Percentiles rank a stretch among this genome's conserved stretches.
These are phyloP conservation scores for Phytophthora pseudosyringae DNA, from an alignment of 352 stramenopile species.

Conservation along the genomic window DNA sequence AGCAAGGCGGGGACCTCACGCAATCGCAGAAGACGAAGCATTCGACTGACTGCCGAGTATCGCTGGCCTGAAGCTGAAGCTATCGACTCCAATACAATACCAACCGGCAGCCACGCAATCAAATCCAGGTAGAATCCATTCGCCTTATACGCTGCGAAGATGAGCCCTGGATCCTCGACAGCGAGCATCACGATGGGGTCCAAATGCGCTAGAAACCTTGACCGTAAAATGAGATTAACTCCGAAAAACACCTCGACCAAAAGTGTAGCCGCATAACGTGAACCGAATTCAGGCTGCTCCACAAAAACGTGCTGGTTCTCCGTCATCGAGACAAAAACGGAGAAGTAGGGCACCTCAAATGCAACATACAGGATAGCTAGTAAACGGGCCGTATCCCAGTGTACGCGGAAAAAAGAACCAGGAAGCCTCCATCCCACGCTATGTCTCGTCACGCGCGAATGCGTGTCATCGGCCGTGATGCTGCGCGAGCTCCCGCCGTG, in stretches of 20 bases:
- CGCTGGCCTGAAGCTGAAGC: constrained; percentile 13
- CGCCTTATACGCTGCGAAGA: constrained; percentile 64
- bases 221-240: constrained; percentile 52
- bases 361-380: constrained; percentile 55
- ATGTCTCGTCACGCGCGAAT: neutral
- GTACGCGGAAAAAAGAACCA: constrained; percentile 55
- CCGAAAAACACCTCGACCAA: constrained; percentile 63
- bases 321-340: constrained; percentile 65
- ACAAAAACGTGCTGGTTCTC: constrained; percentile 57
- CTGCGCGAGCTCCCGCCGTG: constrained; percentile 8
- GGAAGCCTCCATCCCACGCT: constrained; percentile 47
- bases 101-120: constrained; percentile 52
- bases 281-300: constrained; percentile 36
- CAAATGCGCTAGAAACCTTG: constrained; percentile 60
- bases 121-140: constrained; percentile 67
- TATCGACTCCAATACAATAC: constrained; percentile 53
- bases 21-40: constrained; percentile 59
- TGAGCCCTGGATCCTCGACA: constrained; percentile 58
- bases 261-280: constrained; percentile 44
- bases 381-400: constrained; percentile 59
- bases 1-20: constrained; percentile 49
- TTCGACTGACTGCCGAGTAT: constrained; percentile 50
- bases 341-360: constrained; percentile 77
- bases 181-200: constrained; percentile 67
- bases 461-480: neutral